Percentiles rank a stretch among this genome's conserved stretches.
phyloP scores from a whole-genome alignment of 75 land plant species.

The Picea sitchensis region DNA sequence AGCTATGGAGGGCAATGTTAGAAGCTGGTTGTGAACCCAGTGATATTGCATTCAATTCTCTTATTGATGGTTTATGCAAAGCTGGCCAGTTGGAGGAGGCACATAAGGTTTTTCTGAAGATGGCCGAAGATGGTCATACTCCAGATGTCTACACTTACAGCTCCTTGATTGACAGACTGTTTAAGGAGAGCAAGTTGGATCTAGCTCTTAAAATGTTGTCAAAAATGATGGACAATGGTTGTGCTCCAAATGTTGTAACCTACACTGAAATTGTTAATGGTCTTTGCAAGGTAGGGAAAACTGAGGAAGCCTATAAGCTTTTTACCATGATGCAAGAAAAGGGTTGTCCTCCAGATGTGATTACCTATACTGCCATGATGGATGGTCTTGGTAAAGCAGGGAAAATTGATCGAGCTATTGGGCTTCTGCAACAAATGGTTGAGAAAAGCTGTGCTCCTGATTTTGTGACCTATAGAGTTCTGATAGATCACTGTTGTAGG shows the following conservation, averaged over 20 bases:
- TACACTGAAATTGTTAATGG: slow-evolving; percentile 85
- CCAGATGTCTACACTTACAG: slow-evolving; percentile 69
- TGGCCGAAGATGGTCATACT: slow-evolving; percentile 48
- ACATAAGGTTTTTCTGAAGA: slow-evolving; percentile 49
- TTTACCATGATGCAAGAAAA: slow-evolving; percentile 85
- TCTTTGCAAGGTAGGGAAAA: slow-evolving; percentile 61
- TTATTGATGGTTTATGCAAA: slow-evolving; percentile 83
- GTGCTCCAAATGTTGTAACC: slow-evolving; percentile 76
- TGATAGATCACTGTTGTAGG: slow-evolving; percentile 64
- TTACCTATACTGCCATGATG: slow-evolving; percentile 87
- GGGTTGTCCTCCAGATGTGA: slow-evolving; percentile 74
- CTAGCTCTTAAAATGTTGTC: slow-evolving; percentile 61
- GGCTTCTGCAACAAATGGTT: slow-evolving; percentile 52
- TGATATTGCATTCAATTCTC: slow-evolving; percentile 62
- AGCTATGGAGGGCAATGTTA: slow-evolving; percentile 62
- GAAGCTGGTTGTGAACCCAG: slow-evolving; percentile 57
- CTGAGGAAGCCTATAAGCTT: slow-evolving; percentile 75
- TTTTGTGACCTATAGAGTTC: slow-evolving; percentile 62
- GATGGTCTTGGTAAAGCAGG: slow-evolving; percentile 83
- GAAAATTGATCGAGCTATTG: slow-evolving; percentile 58
- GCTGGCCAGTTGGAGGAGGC: slow-evolving; percentile 68
- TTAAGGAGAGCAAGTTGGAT: slow-evolving; percentile 72
- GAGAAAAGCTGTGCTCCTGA: slow-evolving; percentile 76
- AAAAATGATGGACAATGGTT: slow-evolving; percentile 69
- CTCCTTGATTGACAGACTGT: slow-evolving; percentile 72